Percentiles rank a stretch among this genome's conserved stretches.
phyloP scores from a whole-genome alignment of 441 rosid species.

The Geranium incanum region DNA sequence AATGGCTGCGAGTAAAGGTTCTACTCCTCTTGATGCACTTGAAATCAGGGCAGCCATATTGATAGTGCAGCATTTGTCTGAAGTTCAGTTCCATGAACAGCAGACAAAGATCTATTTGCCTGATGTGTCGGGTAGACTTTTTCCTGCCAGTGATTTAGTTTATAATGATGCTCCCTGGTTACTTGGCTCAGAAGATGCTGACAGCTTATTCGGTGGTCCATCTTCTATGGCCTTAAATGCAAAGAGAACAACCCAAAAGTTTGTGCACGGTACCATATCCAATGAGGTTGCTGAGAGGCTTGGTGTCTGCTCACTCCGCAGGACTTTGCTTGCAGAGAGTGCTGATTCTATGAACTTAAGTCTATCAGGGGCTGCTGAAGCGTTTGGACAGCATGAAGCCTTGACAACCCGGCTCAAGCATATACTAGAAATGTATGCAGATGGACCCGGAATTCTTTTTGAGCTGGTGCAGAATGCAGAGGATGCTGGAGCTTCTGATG shows the following conservation, averaged over 20 bases:
- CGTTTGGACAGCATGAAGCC: conserved; percentile 99
- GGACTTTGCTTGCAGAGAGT: conserved; percentile 95
- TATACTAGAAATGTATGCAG: conserved; percentile 99
- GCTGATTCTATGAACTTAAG: conserved; percentile 97
- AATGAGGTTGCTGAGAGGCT: conserved; percentile 97
- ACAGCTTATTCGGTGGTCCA: conserved; percentile 48
- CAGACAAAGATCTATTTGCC: conserved; percentile 73
- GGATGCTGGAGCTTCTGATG: conserved; percentile 98
- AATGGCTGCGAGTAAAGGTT: conserved; percentile 75
- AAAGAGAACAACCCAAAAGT: conserved; percentile 64
- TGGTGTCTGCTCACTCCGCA: conserved; percentile 93
- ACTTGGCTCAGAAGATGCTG: conserved; percentile 59
- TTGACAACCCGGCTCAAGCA: conserved; percentile 95
- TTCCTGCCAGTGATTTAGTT: conserved; percentile 74
- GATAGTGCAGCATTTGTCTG: conserved; percentile 91
- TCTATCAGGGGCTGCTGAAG: conserved; percentile 96
- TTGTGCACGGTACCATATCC: conserved; percentile 89
- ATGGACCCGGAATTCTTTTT: conserved; percentile 96
- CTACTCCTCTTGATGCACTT: conserved; percentile 57
- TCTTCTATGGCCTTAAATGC: conserved; percentile 54
- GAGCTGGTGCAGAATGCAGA: conserved; percentile 98
- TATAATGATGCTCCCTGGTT: conserved; percentile 99
- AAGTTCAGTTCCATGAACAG: conserved; percentile 55
- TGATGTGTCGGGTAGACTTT: conserved; percentile 72
- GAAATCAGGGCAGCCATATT: conserved; percentile 83